Conservation (phyloP, 768 basidiomycete species). For the Panaeolus papilionaceus region DNA sequence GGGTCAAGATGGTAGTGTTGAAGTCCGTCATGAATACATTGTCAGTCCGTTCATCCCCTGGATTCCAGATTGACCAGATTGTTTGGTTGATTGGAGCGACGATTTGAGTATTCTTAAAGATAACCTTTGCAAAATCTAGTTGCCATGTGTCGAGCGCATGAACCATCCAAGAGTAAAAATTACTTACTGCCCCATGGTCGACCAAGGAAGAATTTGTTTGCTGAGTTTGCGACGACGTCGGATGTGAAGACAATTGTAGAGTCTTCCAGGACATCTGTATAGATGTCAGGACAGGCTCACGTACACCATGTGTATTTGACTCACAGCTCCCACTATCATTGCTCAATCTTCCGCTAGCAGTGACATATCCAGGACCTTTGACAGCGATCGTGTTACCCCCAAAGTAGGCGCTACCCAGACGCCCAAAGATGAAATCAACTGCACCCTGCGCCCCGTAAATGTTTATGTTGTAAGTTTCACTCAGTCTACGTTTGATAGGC, state of each 20-base stretch:
- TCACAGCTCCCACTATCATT: slow-evolving; percentile 49
- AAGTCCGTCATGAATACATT: slow-evolving; percentile 52
- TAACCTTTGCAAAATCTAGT: slow-evolving; percentile 38
- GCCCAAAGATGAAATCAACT: slow-evolving; percentile 57
- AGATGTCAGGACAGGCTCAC: neutral
- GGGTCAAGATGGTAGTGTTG: slow-evolving; percentile 44
- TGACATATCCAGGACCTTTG: slow-evolving; percentile 48
- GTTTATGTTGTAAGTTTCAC: slow-evolving; percentile 17
- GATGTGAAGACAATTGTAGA: slow-evolving; percentile 50
- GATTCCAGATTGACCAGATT: slow-evolving; percentile 54
- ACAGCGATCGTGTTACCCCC: slow-evolving; percentile 53
- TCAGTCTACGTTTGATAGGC: slow-evolving; percentile 21
- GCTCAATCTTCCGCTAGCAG: slow-evolving; percentile 50
- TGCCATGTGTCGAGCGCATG: neutral
- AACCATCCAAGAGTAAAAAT: too few relatives aligned
- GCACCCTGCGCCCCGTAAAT: slow-evolving; percentile 39
- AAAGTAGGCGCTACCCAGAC: slow-evolving; percentile 47
- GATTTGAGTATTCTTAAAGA: slow-evolving; percentile 52
- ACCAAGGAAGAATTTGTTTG: slow-evolving; percentile 45
- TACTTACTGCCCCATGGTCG: slow-evolving; percentile 54
- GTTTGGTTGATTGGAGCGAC: slow-evolving; percentile 44
- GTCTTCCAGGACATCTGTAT: slow-evolving; percentile 36
- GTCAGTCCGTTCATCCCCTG: slow-evolving; percentile 42
- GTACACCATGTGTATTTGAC: slow-evolving; percentile 19
- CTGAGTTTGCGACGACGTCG: slow-evolving; percentile 42